These are phyloP conservation scores for Ophiostoma pallidulum DNA, from an alignment of 2,329 filamentous ascomycete genomes.

Conservation along the genomic window DNA sequence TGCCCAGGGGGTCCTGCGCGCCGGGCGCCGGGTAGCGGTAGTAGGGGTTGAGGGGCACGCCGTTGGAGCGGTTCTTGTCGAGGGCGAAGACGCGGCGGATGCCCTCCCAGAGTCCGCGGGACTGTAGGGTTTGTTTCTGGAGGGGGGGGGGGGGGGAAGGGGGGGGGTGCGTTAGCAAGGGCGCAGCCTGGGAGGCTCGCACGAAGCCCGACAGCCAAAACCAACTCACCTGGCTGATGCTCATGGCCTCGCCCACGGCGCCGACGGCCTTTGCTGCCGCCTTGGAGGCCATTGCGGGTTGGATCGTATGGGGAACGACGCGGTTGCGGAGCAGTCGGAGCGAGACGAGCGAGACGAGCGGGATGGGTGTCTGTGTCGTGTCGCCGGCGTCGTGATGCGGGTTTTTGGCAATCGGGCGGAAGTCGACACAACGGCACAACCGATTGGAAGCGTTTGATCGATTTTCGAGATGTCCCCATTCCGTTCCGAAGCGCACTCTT, in stretches of 20 bases:
- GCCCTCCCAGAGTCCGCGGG: constrained; percentile 76
- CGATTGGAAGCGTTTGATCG: not conserved
- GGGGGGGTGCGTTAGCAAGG: not conserved
- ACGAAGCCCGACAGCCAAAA: not conserved
- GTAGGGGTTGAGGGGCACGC: constrained; percentile 85
- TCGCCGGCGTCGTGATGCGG: too few species aligned
- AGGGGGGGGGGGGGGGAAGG: constrained; percentile 9
- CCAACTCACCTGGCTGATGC: constrained; percentile 47
- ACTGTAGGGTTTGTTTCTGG: constrained; percentile 95
- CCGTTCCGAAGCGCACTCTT: not conserved
- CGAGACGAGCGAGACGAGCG: too few species aligned
- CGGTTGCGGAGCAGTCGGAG: too few species aligned
- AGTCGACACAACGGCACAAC: not conserved
- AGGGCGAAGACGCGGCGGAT: constrained; percentile 71
- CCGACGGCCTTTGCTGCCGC: constrained; percentile 38
- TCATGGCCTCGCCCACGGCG: constrained; percentile 43
- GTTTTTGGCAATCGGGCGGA: too few species aligned
- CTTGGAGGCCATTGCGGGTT: constrained; percentile 58
- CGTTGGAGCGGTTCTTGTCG: constrained; percentile 81
- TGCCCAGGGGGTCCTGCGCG: constrained; percentile 56
- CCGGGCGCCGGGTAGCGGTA: constrained; percentile 82
- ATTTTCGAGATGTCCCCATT: constrained; percentile 7
- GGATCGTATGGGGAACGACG: too few species aligned
- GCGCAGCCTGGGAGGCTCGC: not conserved
- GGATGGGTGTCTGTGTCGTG: too few species aligned